Evolutionary conservation across 345 rosid species (phyloP).

Genomic region (Punica granatum): DNA sequence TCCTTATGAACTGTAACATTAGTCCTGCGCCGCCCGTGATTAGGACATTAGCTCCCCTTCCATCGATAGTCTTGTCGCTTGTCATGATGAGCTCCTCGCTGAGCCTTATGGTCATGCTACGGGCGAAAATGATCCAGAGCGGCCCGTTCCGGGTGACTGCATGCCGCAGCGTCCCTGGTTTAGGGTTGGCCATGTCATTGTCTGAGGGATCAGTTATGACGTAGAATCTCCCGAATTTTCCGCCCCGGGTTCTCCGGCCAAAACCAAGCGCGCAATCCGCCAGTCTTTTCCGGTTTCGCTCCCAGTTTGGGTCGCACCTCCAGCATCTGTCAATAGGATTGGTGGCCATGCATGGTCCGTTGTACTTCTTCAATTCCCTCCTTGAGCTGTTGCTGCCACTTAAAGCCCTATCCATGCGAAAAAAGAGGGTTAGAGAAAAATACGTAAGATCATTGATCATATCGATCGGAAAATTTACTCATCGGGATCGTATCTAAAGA

Average conservation of each 20-base stretch:
- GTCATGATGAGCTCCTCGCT: slow-evolving; percentile 56
- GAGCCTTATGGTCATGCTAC: slow-evolving; percentile 52
- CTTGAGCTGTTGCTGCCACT: slow-evolving; percentile 35
- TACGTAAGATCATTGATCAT: not conserved
- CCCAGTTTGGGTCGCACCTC: slow-evolving; percentile 72
- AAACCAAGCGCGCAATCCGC: slow-evolving; percentile 61
- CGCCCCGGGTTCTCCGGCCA: slow-evolving; percentile 55
- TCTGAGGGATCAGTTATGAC: slow-evolving; percentile 59
- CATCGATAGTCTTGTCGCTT: slow-evolving; percentile 76
- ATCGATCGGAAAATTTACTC: no score
- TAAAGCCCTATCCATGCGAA: slow-evolving; percentile 15
- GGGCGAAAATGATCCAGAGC: slow-evolving; percentile 49
- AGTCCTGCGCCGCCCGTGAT: slow-evolving; percentile 61
- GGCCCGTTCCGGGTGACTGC: slow-evolving; percentile 34
- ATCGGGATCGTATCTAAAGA: no score
- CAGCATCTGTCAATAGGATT: slow-evolving; percentile 88
- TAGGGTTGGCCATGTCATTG: slow-evolving; percentile 48
- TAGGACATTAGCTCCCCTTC: slow-evolving; percentile 53
- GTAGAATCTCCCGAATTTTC: slow-evolving; percentile 44
- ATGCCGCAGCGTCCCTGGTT: slow-evolving; percentile 42
- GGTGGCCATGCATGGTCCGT: slow-evolving; percentile 51
- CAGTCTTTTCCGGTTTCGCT: slow-evolving; percentile 39
- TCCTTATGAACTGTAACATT: slow-evolving; percentile 43
- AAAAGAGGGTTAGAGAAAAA: not conserved
- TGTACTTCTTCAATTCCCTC: slow-evolving; percentile 22